phyloP scores from a whole-genome alignment of 2,329 filamentous ascomycete species.

The Penicillium sp. region DNA sequence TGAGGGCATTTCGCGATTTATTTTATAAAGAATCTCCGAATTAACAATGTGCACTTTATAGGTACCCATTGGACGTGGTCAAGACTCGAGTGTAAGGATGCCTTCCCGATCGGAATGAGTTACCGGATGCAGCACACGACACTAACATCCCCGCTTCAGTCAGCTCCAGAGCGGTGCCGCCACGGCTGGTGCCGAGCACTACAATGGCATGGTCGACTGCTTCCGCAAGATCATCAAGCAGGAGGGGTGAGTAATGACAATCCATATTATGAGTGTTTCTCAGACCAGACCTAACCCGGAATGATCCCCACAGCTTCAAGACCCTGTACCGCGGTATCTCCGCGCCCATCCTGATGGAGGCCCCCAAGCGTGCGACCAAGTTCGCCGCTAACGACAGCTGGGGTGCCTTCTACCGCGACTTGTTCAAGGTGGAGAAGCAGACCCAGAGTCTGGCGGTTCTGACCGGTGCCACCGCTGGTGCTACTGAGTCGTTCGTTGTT shows the following conservation, averaged over 20 bases:
- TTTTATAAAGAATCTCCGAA: not conserved
- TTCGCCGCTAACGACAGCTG: constrained; percentile 99
- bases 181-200: constrained; percentile 71
- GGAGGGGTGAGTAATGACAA: constrained; percentile 71
- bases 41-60: constrained; percentile 41
- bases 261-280: not conserved
- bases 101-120: constrained; percentile 9
- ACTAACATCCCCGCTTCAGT: constrained; percentile 47
- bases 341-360: constrained; percentile 97
- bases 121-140: constrained; percentile 6
- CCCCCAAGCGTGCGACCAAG: constrained; percentile 93
- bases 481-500: constrained; percentile 94
- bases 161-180: constrained; percentile 80
- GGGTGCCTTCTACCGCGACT: constrained; percentile 88
- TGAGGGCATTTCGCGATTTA: not conserved
- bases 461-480: constrained; percentile 91
- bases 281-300: not conserved
- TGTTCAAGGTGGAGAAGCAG: constrained; percentile 84
- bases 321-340: constrained; percentile 93
- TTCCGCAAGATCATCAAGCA: constrained; percentile 95
- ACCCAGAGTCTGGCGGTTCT: constrained; percentile 88
- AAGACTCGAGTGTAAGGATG: constrained; percentile 85
- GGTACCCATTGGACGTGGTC: constrained; percentile 98
- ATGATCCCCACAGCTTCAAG: constrained; percentile 62
- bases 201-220: constrained; percentile 98